phyloP scores from a whole-genome alignment of 129 eudicot genomes.

The Rutidosis leptorrhynchoides region DNA sequence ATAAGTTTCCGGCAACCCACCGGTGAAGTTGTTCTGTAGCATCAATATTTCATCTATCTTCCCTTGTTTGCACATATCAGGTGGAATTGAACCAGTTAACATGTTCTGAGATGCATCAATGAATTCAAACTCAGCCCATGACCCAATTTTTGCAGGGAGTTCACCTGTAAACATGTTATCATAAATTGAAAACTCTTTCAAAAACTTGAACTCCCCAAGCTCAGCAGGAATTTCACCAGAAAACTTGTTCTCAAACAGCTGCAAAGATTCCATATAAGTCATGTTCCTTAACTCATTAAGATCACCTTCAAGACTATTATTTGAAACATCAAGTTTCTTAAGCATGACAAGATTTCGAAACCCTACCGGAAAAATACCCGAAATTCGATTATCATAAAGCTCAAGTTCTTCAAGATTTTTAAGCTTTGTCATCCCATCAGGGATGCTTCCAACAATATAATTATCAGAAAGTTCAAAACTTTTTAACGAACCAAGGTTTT shows the following conservation, averaged over 20 bases:
- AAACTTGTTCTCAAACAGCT: constrained; percentile 50
- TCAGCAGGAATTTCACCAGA: constrained; percentile 53
- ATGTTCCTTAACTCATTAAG: constrained; percentile 42
- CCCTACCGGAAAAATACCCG: constrained; percentile 48
- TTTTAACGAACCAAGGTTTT: constrained; percentile 42
- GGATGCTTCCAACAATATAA: constrained; percentile 42
- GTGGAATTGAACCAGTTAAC: constrained; percentile 50
- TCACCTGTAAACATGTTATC: constrained; percentile 48
- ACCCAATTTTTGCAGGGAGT: constrained; percentile 54
- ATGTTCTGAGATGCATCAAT: constrained; percentile 55
- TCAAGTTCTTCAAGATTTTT: constrained; percentile 43
- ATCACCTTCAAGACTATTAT: constrained; percentile 65
- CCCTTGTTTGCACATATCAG: constrained; percentile 62
- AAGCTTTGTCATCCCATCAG: constrained; percentile 44
- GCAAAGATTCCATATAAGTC: constrained; percentile 37
- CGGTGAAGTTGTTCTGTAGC: constrained; percentile 65
- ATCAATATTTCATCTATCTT: constrained; percentile 33
- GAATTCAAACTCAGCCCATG: constrained; percentile 47
- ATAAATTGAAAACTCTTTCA: constrained; percentile 44
- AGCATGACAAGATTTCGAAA: constrained; percentile 54
- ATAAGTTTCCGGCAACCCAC: constrained; percentile 41
- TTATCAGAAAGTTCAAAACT: constrained; percentile 57
- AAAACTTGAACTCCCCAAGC: constrained; percentile 57
- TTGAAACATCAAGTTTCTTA: constrained; percentile 45
- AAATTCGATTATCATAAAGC: constrained; percentile 45